Evolutionary conservation across 208 protist genomes (phyloP), one percentile per base, ranked within the genome.

Genomic region (Leishmania lainsoni): DNA sequence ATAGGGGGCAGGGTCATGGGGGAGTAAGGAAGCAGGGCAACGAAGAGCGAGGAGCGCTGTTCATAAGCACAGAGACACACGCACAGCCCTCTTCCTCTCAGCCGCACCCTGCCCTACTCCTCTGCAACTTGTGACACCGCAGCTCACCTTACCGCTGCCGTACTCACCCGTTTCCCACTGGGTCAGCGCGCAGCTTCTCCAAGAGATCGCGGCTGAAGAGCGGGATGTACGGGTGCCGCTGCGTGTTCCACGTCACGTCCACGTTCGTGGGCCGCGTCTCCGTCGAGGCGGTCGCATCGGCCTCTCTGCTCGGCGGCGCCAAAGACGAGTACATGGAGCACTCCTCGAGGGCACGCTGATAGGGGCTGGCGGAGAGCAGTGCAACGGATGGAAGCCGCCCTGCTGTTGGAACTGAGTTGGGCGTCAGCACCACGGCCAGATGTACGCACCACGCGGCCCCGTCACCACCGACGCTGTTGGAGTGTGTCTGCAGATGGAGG

Each of bases 171-270:
- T 80, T 51, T 10, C 54, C 71, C 35, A 76, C 14, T 0, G 79
- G 74, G 68, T 61, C 59, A 1, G 74, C 59, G 20, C 76, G 76
- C 72, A 96, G 78, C 39, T 83, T 83, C 81, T 92, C 89, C 61
- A 96, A 70, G 54, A 89, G 48, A 17, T 92, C 87, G n/a, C 90
- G 87, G 22, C 84, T 78, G 76, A 97, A 91, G 48, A 97, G 85
- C 10, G 92, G 81, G n/a, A 93, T 84, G 77, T 93, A 92, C 59
- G 81, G 86, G 76, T 97, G 94, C 58, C 89, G 89, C 79, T 91
- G 88, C 17, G 87, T 91, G 66, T 97, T 97, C 91, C 92, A 97
- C 22, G 72, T 61, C 26, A 96, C 85, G 58, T 89, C 85, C 69
- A 66, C 58, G 63, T 42, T 81, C 29, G 51, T 65, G 12, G 48